Conservation (phyloP, 345 rosid genomes). For the Melastoma malabathricum region DNA sequence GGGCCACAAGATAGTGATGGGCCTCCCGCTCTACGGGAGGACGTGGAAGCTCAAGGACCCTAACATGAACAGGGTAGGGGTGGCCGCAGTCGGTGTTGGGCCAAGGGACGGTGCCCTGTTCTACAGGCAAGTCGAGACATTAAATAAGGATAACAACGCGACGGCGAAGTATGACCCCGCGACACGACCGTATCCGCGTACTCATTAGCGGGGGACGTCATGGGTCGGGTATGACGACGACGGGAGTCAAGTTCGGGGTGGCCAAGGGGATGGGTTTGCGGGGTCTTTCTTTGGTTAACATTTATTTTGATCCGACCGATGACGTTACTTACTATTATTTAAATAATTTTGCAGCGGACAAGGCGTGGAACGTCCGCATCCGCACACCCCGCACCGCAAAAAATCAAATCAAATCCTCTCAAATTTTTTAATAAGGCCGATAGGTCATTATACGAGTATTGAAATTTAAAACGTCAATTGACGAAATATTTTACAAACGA, state of each 20-base stretch:
- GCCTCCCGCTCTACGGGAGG: conserved; percentile 20
- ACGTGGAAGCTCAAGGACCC: conserved; percentile 20
- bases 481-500: too few species aligned
- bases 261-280: conserved; percentile 5
- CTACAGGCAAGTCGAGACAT: conserved; percentile 8
- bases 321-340: background rate
- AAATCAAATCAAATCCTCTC: too few species aligned
- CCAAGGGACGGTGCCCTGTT: conserved; percentile 6
- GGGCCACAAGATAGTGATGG: conserved; percentile 13
- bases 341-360: too few species aligned
- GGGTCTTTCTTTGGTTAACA: too few species aligned
- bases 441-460: too few species aligned
- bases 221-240: conserved; percentile 22
- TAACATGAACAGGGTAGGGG: conserved; percentile 8
- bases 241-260: conserved; percentile 5
- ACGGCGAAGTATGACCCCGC: conserved; percentile 8
- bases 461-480: too few species aligned
- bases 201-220: conserved; percentile 5
- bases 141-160: conserved; percentile 9
- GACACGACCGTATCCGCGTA: conserved; percentile 17
- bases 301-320: background rate
- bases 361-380: too few species aligned
- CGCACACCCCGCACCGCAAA: too few species aligned
- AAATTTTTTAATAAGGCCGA: too few species aligned
- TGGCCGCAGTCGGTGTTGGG: conserved; percentile 16